phyloP scores from a whole-genome alignment of 768 basidiomycete genomes.

The Russula vinacea region DNA sequence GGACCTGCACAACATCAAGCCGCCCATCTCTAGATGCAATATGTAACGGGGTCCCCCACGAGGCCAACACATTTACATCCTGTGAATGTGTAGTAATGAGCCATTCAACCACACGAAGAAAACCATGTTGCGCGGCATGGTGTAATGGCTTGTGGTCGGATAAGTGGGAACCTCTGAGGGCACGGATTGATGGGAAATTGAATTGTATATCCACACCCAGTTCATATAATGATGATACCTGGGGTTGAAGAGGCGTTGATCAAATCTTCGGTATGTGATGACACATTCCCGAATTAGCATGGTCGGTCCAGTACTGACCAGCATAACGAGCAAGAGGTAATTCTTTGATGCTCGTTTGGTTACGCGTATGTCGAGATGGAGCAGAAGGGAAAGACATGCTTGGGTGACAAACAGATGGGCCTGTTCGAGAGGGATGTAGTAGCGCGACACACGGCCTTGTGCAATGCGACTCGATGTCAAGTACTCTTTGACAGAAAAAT shows the following conservation, averaged over 20 bases:
- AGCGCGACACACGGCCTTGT: background rate
- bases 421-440: background rate
- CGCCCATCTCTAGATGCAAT: background rate
- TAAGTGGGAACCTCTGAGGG: no score
- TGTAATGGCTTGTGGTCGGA: background rate
- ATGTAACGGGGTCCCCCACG: background rate
- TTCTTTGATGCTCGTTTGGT: background rate
- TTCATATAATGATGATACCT: background rate
- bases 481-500: constrained; percentile 10
- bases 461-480: background rate
- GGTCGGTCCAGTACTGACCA: background rate
- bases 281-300: background rate
- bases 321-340: constrained; percentile 8
- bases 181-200: background rate
- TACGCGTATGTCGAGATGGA: background rate
- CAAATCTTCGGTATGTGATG: background rate
- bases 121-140: background rate
- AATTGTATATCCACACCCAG: background rate
- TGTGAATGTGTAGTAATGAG: background rate
- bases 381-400: background rate
- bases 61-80: background rate
- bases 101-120: background rate
- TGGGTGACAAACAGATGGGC: background rate
- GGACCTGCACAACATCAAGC: background rate
- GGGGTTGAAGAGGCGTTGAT: background rate